Base-by-base conservation (phyloP, 192 early-diverging fungal genomes). In the Podila minutissima region DNA sequence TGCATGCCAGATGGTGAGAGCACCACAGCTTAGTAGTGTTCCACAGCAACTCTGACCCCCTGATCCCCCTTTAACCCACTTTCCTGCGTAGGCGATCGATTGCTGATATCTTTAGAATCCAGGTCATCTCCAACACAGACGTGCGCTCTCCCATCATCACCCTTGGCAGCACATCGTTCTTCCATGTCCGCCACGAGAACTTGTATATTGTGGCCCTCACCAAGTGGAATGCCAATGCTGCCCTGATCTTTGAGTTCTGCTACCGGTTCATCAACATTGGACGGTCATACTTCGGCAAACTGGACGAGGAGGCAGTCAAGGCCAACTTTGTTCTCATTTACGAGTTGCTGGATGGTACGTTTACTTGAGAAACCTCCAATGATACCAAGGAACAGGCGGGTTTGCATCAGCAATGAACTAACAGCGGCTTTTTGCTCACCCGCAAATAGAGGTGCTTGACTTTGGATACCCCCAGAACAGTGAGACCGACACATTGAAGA, bases 151-250 rank as follows among this genome's bases (percentile, higher is more conserved):
- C 98, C n/a, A 94, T 97, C 60, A 91, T 92, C 38, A 97, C 94
- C 1, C 82, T 98, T 37, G 96, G 95, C 31, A 92, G 93, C 57
- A 95, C 94, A 7, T 93, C 94, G 31, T 99, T 97, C 84, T 97
- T 97, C 88, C 97, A 99, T 83, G 92, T 97, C 70, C 92, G 94
- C 50, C 96, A 98, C 87, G 98, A 98, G 82, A 98, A 98, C 83
- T 86, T 99, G 24, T 98, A 94, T 72, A 88, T 98, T 49, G 97
- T 96, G 48, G 93, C 91, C 0, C 88, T 92, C 38, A 90, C 92
- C 2, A 91, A 91, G 73, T 90, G 89, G 88, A 95, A 95, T 66
- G 88, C 90, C 57, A 94, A 94, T 67, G 92, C 92, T 5, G 92
- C 94, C 4, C 75, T 95, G 74, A 91, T 94, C 50, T 95, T 95